Evolutionary conservation across 306 rosid genomes (phyloP).

Genomic region (Citrullus mucosospermus): DNA sequence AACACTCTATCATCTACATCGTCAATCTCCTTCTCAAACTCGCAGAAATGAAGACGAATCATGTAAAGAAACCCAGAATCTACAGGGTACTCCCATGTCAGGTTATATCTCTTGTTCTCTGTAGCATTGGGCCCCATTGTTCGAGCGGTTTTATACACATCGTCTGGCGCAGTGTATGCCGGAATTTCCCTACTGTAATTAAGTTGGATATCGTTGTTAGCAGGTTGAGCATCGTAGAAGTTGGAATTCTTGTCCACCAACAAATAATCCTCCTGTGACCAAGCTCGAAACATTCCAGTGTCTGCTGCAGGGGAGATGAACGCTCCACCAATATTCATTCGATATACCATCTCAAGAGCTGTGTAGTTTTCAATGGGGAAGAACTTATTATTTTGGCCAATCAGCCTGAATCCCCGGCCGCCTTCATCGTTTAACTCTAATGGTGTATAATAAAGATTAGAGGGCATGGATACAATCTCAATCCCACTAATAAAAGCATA

Average conservation of each 20-base stretch:
- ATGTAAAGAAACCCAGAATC: slow-evolving; percentile 13
- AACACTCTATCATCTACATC: background rate
- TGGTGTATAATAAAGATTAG: slow-evolving; percentile 4
- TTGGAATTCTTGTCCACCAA: background rate
- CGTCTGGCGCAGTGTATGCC: background rate
- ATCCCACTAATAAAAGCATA: slow-evolving; percentile 16
- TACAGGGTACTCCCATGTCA: slow-evolving; percentile 20
- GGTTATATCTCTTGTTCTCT: background rate
- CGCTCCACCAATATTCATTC: slow-evolving; percentile 1
- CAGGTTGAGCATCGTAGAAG: no score
- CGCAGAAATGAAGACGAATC: slow-evolving; percentile 24
- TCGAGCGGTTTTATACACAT: slow-evolving; percentile 7
- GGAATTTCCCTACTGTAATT: background rate
- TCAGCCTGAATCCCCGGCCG: background rate
- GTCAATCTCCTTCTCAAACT: background rate
- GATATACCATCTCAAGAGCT: slow-evolving; percentile 6
- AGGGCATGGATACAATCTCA: slow-evolving; percentile 13
- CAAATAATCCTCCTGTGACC: background rate
- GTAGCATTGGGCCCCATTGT: background rate
- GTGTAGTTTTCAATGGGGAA: background rate
- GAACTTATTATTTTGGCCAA: background rate
- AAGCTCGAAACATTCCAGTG: slow-evolving; percentile 8
- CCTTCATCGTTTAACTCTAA: background rate
- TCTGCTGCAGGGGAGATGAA: background rate
- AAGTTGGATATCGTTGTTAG: background rate